phyloP scores from a whole-genome alignment of 495 filamentous ascomycete genomes.

The Neurospora hispaniola region DNA sequence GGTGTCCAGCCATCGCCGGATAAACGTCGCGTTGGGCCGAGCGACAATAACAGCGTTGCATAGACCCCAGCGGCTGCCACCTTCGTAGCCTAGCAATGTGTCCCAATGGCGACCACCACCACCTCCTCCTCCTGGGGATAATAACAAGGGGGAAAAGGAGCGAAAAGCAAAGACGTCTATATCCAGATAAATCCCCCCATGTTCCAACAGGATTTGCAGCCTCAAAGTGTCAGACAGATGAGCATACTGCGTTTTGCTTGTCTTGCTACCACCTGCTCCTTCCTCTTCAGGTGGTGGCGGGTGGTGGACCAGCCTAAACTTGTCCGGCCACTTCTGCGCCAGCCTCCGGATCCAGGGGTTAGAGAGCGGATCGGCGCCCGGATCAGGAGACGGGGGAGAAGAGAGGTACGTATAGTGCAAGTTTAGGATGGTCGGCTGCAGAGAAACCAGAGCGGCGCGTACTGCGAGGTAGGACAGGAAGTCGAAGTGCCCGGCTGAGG shows the following conservation, averaged over 20 bases:
- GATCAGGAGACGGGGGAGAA: constrained; percentile 25
- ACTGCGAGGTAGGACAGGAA: constrained; percentile 38
- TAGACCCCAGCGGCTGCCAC: constrained; percentile 34
- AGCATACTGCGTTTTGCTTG: constrained; percentile 18
- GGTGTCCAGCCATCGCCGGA: constrained; percentile 31
- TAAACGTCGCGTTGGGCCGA: constrained; percentile 30
- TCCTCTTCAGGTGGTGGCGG: constrained; percentile 13
- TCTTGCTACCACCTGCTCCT: not conserved
- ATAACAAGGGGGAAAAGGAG: constrained; percentile 24
- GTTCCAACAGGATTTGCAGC: constrained; percentile 27
- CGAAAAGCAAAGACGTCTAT: constrained; percentile 33
- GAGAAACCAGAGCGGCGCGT: constrained; percentile 31
- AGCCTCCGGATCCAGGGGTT: constrained; percentile 34
- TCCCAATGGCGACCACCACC: not conserved
- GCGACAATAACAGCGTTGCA: constrained; percentile 38
- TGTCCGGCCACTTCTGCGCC: constrained; percentile 7
- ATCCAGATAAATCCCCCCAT: constrained; percentile 38
- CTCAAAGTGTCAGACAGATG: constrained; percentile 38
- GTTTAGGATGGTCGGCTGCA: constrained; percentile 30
- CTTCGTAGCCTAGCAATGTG: constrained; percentile 35
- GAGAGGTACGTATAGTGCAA: constrained; percentile 37
- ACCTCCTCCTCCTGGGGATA: not conserved
- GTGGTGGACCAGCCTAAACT: constrained; percentile 34
- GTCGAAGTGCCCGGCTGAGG: constrained; percentile 28
- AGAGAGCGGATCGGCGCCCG: constrained; percentile 24